Conservation (phyloP, 2,329 filamentous ascomycete species). For the Arthrobotrys pseudoclavata region DNA sequence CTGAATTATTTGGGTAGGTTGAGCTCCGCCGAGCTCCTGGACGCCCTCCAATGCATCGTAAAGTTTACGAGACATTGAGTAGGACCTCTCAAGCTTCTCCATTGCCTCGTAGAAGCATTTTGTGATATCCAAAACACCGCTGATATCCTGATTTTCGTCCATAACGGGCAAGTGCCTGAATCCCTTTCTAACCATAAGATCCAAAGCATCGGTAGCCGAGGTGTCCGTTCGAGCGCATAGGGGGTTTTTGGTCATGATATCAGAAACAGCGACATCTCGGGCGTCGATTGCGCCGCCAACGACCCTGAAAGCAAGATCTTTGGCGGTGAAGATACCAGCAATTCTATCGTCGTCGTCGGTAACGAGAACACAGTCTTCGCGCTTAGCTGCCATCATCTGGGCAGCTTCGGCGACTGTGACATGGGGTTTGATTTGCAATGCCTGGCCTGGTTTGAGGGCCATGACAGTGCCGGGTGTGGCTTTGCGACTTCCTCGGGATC, state of each 20-base stretch:
- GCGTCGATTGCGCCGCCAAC: constrained; percentile 92
- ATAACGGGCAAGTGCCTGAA: constrained; percentile 98
- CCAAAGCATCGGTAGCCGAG: constrained; percentile 94
- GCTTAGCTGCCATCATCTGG: constrained; percentile 98
- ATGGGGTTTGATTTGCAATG: constrained; percentile 94
- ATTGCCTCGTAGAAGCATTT: constrained; percentile 99
- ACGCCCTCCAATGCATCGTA: constrained; percentile 92
- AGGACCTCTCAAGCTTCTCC: constrained; percentile 98
- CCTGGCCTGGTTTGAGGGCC: constrained; percentile 92
- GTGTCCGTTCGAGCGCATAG: constrained; percentile 97
- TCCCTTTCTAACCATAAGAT: constrained; percentile 97
- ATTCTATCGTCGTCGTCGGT: constrained; percentile 98
- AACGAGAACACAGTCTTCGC: constrained; percentile 96
- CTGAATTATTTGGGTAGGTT: constrained; percentile 98
- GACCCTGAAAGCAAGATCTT: constrained; percentile 96
- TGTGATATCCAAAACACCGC: constrained; percentile 96
- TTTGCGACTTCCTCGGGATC: constrained; percentile 88
- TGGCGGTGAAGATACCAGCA: constrained; percentile 98
- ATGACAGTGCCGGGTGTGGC: constrained; percentile 91
- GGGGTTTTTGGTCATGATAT: constrained; percentile 99
- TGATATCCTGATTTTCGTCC: constrained; percentile 99
- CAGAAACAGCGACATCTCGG: constrained; percentile 89
- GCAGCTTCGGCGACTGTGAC: constrained; percentile 96
- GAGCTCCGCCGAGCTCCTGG: constrained; percentile 93
- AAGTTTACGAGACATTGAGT: constrained; percentile 96